Evolutionary conservation across 1,139 yeast genomes (phyloP), one percentile per base, ranked within the genome.

Genomic region (Trichomonascaceae sp.): DNA sequence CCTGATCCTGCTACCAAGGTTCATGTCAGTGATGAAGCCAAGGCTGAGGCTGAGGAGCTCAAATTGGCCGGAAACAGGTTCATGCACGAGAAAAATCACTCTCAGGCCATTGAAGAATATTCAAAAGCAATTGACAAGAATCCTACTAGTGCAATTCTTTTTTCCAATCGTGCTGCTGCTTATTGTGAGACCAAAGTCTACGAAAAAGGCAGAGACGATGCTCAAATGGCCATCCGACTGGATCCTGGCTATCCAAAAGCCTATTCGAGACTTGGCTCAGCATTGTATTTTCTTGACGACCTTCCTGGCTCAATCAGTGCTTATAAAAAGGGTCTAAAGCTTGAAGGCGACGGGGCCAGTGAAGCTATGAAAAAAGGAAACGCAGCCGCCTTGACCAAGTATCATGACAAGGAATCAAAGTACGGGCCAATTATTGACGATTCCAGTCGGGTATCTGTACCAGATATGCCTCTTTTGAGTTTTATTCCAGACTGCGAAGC

Each of bases 331-430:
- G 99, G 97, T 47, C 74, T 91, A 63, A 89, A 86, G 56, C 81
- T 83, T 51, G 99, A 93, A 73, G 97, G 97, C 45, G 87, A 82
- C 51, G 74, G 75, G 51, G 88, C 91, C 56, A 83, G 93, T 15
- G 96, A 87, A 47, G 93, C 95, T 27, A 91, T 91, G 97, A 80
- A 80, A 70, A 85, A 85, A 67, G 99, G 97, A 54, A 89, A 83
- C 68, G 97, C 91, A 70, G 88, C 96, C 45, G 97, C 96, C 39
- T 87, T 22, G 4, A 8, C 4, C 27, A 22, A 22, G 27, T 22
- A 22, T 8, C 27, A 8, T 22, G 27, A 4, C 27, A 8, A 22
- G 7, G 8, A 22, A 22, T 4, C 27, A 22, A 22, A 22, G 8
- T 22, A 22, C 27, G 27, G 27, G 27, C 27, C 27, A 8, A 22